These are phyloP conservation scores for Leucaena leucocephala DNA, from an alignment of 306 rosid species.

Conservation along the genomic window DNA sequence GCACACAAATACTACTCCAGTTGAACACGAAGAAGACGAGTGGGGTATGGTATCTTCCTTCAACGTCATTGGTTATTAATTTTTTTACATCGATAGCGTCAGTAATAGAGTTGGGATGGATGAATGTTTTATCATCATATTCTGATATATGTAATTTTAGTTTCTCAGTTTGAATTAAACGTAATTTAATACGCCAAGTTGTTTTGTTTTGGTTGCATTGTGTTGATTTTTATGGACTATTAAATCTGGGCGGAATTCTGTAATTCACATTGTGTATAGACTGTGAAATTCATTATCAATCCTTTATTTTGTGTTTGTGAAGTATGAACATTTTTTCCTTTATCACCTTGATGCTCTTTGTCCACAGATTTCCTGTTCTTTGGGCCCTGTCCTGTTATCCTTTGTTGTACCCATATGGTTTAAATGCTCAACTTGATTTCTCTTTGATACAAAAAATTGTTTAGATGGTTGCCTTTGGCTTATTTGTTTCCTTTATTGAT, in stretches of 20 bases:
- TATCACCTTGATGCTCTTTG: neutral
- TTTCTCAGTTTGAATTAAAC: slow-evolving; percentile 4
- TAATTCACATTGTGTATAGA: neutral
- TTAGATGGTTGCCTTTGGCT: neutral
- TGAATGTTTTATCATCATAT: neutral
- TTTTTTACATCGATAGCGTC: neutral
- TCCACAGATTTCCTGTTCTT: neutral
- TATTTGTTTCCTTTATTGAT: neutral
- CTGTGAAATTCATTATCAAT: slow-evolving; percentile 7
- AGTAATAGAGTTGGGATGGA: neutral
- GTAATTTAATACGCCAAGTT: neutral
- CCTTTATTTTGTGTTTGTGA: neutral
- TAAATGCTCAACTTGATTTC: neutral
- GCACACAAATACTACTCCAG: slow-evolving; percentile 48
- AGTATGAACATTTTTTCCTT: neutral
- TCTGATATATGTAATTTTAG: neutral
- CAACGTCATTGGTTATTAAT: neutral
- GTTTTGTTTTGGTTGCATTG: neutral
- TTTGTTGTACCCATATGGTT: neutral
- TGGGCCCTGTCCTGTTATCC: neutral
- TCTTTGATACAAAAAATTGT: neutral
- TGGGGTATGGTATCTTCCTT: slow-evolving; percentile 66
- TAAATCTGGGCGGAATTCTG: slow-evolving; percentile 14
- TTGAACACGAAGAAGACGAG: slow-evolving; percentile 69
- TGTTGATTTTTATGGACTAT: neutral